Evolutionary conservation across 768 basidiomycete species (phyloP).

Genomic region (Phaeotremella skinneri): DNA sequence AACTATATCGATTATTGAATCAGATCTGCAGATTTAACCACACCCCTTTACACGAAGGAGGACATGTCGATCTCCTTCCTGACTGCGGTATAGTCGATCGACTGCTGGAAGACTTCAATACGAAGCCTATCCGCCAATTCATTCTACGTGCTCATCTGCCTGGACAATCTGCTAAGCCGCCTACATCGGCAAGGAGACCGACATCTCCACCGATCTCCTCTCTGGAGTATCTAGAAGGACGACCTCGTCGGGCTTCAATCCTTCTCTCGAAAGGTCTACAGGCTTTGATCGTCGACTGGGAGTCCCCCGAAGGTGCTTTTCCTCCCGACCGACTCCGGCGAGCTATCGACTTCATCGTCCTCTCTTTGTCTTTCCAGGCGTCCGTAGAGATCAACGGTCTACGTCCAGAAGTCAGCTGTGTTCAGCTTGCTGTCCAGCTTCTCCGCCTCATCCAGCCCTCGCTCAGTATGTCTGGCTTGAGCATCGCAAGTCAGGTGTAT

Average conservation of each 20-base stretch:
- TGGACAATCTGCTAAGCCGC: neutral
- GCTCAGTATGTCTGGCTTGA: conserved; percentile 57
- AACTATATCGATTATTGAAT: conserved; percentile 65
- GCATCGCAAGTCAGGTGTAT: conserved; percentile 62
- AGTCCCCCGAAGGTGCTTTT: conserved; percentile 48
- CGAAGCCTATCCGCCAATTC: conserved; percentile 66
- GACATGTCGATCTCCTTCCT: conserved; percentile 58
- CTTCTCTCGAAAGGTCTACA: conserved; percentile 68
- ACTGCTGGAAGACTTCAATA: conserved; percentile 61
- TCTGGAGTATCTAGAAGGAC: conserved; percentile 20
- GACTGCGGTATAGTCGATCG: conserved; percentile 65
- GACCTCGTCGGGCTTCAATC: conserved; percentile 53
- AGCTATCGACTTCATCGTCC: conserved; percentile 67
- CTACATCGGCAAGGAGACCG: neutral
- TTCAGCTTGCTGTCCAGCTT: conserved; percentile 64
- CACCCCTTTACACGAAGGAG: conserved; percentile 51
- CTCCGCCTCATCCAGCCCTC: conserved; percentile 54
- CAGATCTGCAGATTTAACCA: conserved; percentile 62
- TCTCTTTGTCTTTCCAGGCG: conserved; percentile 68
- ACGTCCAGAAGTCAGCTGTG: conserved; percentile 60
- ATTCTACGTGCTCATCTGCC: conserved; percentile 65
- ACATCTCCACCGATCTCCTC: neutral
- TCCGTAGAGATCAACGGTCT: conserved; percentile 66
- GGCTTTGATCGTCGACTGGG: conserved; percentile 58
- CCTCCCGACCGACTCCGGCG: conserved; percentile 65